Conservation (phyloP, 805 yeast species). For the Spathaspora arborariae region DNA sequence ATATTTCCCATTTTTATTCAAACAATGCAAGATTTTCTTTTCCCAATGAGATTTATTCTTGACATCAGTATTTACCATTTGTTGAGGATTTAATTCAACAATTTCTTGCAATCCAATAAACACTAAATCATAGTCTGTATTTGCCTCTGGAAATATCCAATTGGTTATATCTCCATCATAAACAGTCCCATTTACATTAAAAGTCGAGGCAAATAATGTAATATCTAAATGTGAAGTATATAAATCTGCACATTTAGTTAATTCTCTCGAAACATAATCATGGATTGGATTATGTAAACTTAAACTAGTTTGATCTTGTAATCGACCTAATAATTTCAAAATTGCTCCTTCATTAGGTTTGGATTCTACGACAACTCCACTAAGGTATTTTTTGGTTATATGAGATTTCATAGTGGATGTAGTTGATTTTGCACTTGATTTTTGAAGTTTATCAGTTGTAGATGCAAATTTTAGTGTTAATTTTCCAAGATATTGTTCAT, state of each 20-base stretch:
- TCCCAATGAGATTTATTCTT: slow-evolving; percentile 64
- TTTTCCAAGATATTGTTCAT: slow-evolving; percentile 37
- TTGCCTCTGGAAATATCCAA: slow-evolving; percentile 43
- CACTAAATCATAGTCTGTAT: slow-evolving; percentile 67
- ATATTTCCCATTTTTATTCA: slow-evolving; percentile 43
- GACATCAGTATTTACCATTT: slow-evolving; percentile 76
- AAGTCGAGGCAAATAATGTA: slow-evolving; percentile 45
- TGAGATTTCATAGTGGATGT: slow-evolving; percentile 31
- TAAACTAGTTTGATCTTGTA: slow-evolving; percentile 43
- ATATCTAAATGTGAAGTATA: slow-evolving; percentile 40
- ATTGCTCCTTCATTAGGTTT: slow-evolving; percentile 39
- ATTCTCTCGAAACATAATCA: slow-evolving; percentile 44
- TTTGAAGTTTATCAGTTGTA: slow-evolving; percentile 34
- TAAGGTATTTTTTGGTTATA: slow-evolving; percentile 33
- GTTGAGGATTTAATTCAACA: slow-evolving; percentile 71
- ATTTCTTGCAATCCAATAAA: slow-evolving; percentile 88
- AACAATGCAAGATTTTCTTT: slow-evolving; percentile 47
- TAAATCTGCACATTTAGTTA: slow-evolving; percentile 35
- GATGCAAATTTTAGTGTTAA: slow-evolving; percentile 38
- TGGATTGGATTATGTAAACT: slow-evolving; percentile 51
- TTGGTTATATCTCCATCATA: slow-evolving; percentile 38
- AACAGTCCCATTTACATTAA: slow-evolving; percentile 51
- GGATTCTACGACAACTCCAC: slow-evolving; percentile 40
- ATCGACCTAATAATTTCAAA: slow-evolving; percentile 47
- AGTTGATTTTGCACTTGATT: slow-evolving; percentile 39